These are phyloP conservation scores for Claviceps sp. DNA, from an alignment of 2,329 filamentous ascomycete species.

Conservation along the genomic window DNA sequence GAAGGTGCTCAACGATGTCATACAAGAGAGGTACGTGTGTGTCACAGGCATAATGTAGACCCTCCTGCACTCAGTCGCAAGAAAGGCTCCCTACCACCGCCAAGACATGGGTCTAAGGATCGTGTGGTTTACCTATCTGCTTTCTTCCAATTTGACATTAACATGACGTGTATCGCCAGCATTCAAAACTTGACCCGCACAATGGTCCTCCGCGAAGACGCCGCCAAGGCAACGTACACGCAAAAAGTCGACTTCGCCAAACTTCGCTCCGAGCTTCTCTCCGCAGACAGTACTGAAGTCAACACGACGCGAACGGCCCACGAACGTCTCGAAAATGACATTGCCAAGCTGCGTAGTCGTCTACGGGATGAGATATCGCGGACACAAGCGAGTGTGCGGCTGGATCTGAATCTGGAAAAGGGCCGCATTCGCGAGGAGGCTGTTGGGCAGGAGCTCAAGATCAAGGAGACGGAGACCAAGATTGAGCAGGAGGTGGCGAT, in stretches of 20 bases:
- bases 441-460: conserved; percentile 90
- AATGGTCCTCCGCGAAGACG: conserved; percentile 94
- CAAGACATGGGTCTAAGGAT: too few relatives aligned
- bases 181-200: conserved; percentile 96
- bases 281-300: conserved; percentile 81
- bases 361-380: conserved; percentile 87
- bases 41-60: too few relatives aligned
- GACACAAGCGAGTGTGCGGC: conserved; percentile 80
- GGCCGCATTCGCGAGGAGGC: conserved; percentile 92
- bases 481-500: conserved; percentile 96
- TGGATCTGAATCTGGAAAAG: conserved; percentile 94
- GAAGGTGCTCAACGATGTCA: conserved; percentile 91
- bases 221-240: conserved; percentile 64
- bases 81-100: too few relatives aligned
- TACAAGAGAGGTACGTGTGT: conserved; percentile 64
- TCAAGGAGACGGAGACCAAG: conserved; percentile 96
- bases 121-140: background rate
- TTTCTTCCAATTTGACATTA: background rate
- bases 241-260: conserved; percentile 98
- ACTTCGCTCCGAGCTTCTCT: conserved; percentile 83
- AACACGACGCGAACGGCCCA: conserved; percentile 80
- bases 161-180: conserved; percentile 25
- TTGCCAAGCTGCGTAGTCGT: conserved; percentile 82
- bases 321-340: conserved; percentile 85
- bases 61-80: too few relatives aligned